These are phyloP conservation scores for Ustilago tritici DNA, from an alignment of 1,284 basidiomycete species.

Conservation along the genomic window DNA sequence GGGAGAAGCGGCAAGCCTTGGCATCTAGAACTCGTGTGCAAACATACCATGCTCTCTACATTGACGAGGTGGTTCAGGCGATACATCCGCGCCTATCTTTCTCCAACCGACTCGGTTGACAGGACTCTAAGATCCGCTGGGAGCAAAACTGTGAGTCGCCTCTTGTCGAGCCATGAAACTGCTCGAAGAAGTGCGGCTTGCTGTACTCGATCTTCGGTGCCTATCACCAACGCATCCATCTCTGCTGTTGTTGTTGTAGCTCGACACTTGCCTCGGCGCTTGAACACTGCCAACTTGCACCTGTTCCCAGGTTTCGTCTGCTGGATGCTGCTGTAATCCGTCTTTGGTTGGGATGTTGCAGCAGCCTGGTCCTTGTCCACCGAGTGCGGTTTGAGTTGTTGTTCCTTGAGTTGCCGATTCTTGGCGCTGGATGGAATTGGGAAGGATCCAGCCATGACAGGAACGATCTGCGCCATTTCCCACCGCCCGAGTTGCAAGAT, in stretches of 20 bases:
- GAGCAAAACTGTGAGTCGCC: neutral
- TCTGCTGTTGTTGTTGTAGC: neutral
- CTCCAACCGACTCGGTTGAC: neutral
- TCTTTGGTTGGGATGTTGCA: constrained; percentile 6
- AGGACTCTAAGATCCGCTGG: neutral
- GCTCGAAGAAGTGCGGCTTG: neutral
- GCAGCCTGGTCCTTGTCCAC: neutral
- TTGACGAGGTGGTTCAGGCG: neutral
- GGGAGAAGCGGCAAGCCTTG: neutral
- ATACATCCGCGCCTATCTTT: neutral
- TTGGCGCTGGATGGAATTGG: neutral
- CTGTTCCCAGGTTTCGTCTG: neutral
- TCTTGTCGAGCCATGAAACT: neutral
- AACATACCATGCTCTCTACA: constrained; percentile 28
- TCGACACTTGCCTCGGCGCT: neutral
- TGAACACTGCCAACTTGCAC: constrained; percentile 19
- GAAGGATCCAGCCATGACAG: neutral
- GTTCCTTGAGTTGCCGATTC: neutral
- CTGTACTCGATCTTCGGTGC: neutral
- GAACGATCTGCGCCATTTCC: neutral
- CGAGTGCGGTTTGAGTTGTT: neutral
- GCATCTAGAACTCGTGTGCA: constrained; percentile 28
- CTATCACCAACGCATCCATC: neutral
- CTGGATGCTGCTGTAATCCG: constrained; percentile 2
- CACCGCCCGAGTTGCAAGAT: neutral